Base-by-base conservation (phyloP, 2,329 filamentous ascomycete species). In the Paramyrothecium sp. region DNA sequence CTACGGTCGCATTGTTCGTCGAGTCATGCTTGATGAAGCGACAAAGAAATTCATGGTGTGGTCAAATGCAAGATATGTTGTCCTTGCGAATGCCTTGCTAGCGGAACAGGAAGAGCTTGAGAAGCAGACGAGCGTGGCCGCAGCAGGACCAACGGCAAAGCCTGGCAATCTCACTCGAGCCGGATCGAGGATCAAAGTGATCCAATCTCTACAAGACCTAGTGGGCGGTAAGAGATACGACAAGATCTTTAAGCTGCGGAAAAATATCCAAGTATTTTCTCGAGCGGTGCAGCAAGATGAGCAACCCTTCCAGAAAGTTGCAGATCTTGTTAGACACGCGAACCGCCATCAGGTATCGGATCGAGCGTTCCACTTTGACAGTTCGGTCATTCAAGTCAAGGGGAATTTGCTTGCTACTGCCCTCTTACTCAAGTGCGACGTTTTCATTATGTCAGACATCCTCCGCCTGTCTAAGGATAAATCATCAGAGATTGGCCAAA, bases 31-130 rank as follows among this genome's bases (percentile, higher is more conserved):
- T 1, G 85, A 90, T 55, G 82, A 89, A 65, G 76, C 81, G 0
- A 85, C 84, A 0, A 88, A 88, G 70, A 87, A 84, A 60, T 87
- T 90, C 65, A 79, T 87, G n/a, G 64, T 78, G 3, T 83, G 78
- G 73, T 76, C 81, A 0, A 80, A 81, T n/a, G 38, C 22, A 2
- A 16, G 58, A 26, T 56, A 63, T 49, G 20, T 46, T 2, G 46
- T 44, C 3, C 55, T 66, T 10, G 55, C 57, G 8, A 41, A 58
- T 8, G 23, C 19, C 17, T 52, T 65, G 13, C 20, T 63, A 2
- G 20, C 44, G 10, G 56, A 56, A 46, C 56, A 63, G n/a, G 56
- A 59, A 20, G 48, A 22, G 2, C 50, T 66, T 26, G 50, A 53
- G 21, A 38, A 38, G 33, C 33, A 8, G 8, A 10, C 10, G 33